Evolutionary conservation across 352 stramenopile genomes (phyloP), one percentile per base, ranked within the genome.

Genomic region (Globisporangium paddicum): DNA sequence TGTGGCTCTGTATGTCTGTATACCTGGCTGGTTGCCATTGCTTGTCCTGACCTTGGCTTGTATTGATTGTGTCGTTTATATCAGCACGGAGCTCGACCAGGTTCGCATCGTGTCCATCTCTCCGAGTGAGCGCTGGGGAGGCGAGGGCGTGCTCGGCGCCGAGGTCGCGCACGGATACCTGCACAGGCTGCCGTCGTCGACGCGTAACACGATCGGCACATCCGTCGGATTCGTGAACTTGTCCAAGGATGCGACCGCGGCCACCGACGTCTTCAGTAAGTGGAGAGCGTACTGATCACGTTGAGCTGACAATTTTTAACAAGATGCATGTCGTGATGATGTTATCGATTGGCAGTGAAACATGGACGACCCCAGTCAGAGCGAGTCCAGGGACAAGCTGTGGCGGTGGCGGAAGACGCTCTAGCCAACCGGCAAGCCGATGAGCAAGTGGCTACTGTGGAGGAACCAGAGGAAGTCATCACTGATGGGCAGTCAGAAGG

Each of bases 121-220:
- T 9, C 87, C 84, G 8, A 85, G 65, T 11, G 72, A 94, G 38
- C 61, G 67, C 4, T 98, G 96, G 96, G 93, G 95, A 62, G 89
- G 95, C 25, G 72, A 89, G 40, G 92, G 96, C 44, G 77, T 98
- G 5, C 68, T 99, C 1, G 96, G 96, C 18, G 96, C 96, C 1
- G 94, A 98, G 62, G 90, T 99, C 21, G 96, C 87, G 5, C 95
- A 97, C 53, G 96, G 96, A n/a, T 98, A 97, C 56, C 72, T 99
- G 25, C 96, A 99, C 78, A 78, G 95, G 21, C 80, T 99, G 45
- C 96, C 96, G 25, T 76, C 71, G 8, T 68, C 64, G 2, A 88
- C 76, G 34, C 78, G 77, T 19, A 30, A 54, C 16, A 83, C 79
- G 0, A 73, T 82, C 35, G 86, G 86, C 37, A 75, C 72, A 25